Base-by-base conservation (phyloP, 306 rosid species). In the Fragaria ananassa region DNA sequence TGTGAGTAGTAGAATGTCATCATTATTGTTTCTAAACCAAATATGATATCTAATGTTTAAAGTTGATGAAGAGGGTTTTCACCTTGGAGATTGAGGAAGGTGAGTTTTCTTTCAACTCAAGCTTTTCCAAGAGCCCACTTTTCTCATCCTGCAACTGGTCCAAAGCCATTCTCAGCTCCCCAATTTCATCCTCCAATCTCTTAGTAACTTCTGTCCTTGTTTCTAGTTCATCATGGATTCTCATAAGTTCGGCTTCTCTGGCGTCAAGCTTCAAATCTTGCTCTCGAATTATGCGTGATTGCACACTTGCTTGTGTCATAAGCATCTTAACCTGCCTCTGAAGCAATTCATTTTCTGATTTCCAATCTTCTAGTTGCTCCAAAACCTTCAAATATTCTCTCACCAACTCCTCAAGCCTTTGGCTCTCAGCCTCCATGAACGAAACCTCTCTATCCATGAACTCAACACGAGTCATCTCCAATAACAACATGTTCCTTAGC, bases 361-460 rank as follows among this genome's bases (percentile, higher is more conserved):
- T 87, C 89, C 80, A 80, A 61, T 74, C 47, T 70, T 90, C 88
- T 41, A 86, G 60, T 15, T 84, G 80, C 79, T 81, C 88, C 68
- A 80, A 18, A 47, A 80, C 80, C 79, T 58, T 84, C 57, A 81
- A 10, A 53, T 73, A 85, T 60, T 85, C 88, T 3, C 53, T 45
- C 0, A 82, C 74, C 41, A 88, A 82, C 57, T 74, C 77, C 78
- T 81, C 86, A 78, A 90, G 73, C 78, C 72, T 88, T 41, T 27
- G 66, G 34, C 70, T 85, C 73, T 83, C 91, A 8, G 39, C 82
- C 82, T 84, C 91, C 83, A 80, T 62, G 49, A 76, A 58, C 11
- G 87, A 77, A 78, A 80, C 70, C 85, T 89, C 95, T 71, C 41
- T 87, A 18, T 86, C 83, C 81, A 94, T 80, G 64, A 90, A 89